Evolutionary conservation across 1,284 basidiomycete genomes (phyloP), one percentile per base, ranked within the genome.

Genomic region (Fomitopsis pinicola): DNA sequence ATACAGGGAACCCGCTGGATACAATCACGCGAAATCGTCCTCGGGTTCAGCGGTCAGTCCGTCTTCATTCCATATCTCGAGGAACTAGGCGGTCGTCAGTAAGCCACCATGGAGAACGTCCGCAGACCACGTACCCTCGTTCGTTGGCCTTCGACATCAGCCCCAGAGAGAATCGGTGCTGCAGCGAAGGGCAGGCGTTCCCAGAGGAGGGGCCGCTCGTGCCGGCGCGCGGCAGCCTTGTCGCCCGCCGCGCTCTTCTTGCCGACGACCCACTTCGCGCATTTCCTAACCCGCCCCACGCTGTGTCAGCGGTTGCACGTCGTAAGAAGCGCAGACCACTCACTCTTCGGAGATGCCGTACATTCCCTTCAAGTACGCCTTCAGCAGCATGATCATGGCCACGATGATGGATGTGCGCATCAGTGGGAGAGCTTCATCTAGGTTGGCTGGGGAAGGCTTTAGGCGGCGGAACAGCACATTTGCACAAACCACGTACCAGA

Each of bases 301-400:
- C 38, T 33, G 58, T 33, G 17, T 61, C 42, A 40, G 38, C 35
- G 14, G 7, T 45, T 36, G n/a, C 8, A 36, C 5, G 35, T 17
- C 22, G 0, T 15, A 6, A 22, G 1, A 26, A 35, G 59, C n/a
- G n/a, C 54, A 19, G 73, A 19, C n/a, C 46, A 35, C 89, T 65
- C 71, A 96, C 92, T 94, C 93, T 78, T 96, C 94, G 1, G 92
- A 90, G 48, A 97, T 73, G 2, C 87, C 85, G 72, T 97, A 98
- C 28, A 92, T 67, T 0, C 75, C 74, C 71, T 97, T 93, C 58
- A 98, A 78, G 72, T 96, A 84, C 15, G 89, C 83, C 70, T 95
- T 95, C 44, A 97, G 80, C 42, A 95, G 75, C 80, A 97, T 87
- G 53, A 92, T 86, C 69, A 97, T 84, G 19, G 86, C 86, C 26